Conservation (phyloP, 345 rosid genomes). For the Carallia pectinifolia region DNA sequence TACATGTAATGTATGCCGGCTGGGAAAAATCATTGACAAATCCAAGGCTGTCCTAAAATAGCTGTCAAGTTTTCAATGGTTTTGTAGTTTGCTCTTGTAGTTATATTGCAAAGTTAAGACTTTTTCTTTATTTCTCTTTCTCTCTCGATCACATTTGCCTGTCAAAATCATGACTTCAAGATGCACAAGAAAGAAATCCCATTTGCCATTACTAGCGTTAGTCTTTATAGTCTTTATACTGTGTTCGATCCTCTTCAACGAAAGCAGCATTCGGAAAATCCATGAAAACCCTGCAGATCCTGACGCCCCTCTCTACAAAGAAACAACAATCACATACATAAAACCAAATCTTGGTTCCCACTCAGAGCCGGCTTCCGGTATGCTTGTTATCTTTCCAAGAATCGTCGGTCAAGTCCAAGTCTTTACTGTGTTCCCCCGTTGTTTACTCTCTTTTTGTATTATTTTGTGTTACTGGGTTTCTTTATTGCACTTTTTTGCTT, state of each 20-base stretch:
- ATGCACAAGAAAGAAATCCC: constrained; percentile 72
- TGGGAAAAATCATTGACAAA: too few relatives aligned
- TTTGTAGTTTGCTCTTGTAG: not conserved
- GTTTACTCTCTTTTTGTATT: not conserved
- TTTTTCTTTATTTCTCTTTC: not conserved
- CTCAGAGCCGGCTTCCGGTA: constrained; percentile 39
- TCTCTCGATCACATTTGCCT: not conserved
- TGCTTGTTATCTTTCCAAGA: not conserved
- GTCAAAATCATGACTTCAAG: constrained; percentile 45
- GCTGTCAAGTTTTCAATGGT: not conserved
- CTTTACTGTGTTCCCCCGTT: not conserved
- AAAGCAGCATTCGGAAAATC: constrained; percentile 55
- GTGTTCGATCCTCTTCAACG: constrained; percentile 54
- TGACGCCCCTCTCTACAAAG: constrained; percentile 10
- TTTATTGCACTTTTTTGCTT: not conserved
- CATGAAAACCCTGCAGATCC: constrained; percentile 33
- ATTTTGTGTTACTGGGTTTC: not conserved
- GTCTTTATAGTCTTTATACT: constrained; percentile 44
- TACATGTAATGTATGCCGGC: too few relatives aligned
- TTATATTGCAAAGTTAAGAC: too few relatives aligned
- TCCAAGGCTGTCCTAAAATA: too few relatives aligned
- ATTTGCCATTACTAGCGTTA: constrained; percentile 49
- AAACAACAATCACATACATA: constrained; percentile 36
- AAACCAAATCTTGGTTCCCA: constrained; percentile 51
- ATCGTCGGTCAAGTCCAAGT: not conserved